Evolutionary conservation across 441 rosid species (phyloP).

Genomic region (Brassica balearica): DNA sequence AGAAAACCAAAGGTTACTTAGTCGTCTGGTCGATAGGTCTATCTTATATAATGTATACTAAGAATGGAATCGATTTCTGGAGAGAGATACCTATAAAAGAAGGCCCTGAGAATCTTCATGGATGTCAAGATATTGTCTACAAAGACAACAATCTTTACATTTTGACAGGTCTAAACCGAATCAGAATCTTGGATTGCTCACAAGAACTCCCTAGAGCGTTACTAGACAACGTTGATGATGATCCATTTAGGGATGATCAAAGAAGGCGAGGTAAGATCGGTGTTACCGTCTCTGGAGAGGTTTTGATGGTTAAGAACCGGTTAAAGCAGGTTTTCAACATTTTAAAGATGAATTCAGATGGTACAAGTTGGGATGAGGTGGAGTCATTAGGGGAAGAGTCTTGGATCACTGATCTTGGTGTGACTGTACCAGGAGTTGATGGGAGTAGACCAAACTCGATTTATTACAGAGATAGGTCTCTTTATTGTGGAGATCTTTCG

Average conservation of each 20-base stretch:
- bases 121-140: conserved; percentile 16
- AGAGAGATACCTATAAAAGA: conserved; percentile 26
- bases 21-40: conserved; percentile 18
- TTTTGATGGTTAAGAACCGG: background rate
- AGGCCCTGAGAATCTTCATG: conserved; percentile 17
- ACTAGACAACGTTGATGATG: background rate
- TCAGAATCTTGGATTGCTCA: conserved; percentile 10
- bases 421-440: background rate
- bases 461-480: conserved; percentile 8
- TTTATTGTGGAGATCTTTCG: conserved; percentile 7
- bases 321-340: background rate
- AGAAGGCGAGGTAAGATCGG: background rate
- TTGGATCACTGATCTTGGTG: conserved; percentile 13
- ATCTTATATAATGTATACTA: conserved; percentile 10
- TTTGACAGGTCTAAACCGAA: background rate
- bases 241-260: conserved; percentile 7
- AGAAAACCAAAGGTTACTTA: background rate
- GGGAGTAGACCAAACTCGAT: conserved; percentile 17
- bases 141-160: conserved; percentile 13
- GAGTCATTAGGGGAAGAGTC: background rate
- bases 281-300: conserved; percentile 9
- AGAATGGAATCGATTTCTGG: background rate
- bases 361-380: conserved; percentile 11
- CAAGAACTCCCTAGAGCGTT: conserved; percentile 21
- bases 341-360: background rate